Evolutionary conservation across 306 rosid genomes (phyloP), one percentile per base, ranked within the genome.

Genomic region (Malus fusca): DNA sequence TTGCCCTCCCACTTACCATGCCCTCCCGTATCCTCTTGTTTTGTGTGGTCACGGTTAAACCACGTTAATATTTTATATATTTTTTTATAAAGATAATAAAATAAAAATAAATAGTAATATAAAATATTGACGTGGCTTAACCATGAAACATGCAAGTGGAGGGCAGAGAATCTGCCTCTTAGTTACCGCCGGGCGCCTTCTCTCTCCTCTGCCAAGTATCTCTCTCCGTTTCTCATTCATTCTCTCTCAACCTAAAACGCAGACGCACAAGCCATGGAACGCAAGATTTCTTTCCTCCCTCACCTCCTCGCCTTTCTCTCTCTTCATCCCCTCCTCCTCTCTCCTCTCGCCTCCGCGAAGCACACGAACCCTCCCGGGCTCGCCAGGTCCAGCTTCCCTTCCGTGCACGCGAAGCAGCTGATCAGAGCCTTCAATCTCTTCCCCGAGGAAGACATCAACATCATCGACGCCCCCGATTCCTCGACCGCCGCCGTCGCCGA

Each of bases 351-450:
- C 53, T 70, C 87, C 62, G 80, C 79, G 61, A 73, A 66, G 35
- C 72, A 70, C 61, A 0, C 35, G 19, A 88, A 71, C 2, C 79
- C 79, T 55, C 63, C 71, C 18, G 70, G 63, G 4, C 64, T 79
- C 23, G 40, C 68, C 28, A 71, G 81, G 28, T 85, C 88, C 69
- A 76, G 82, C 66, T 83, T 82, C 71, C 88, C 88, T 0, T 66
- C 91, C 35, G 69, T 77, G 2, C 85, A 88, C 68, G 91, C 88
- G 6, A 68, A 84, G 80, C 76, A 86, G 77, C 85, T 93, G 7
- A 89, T 93, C 79, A 73, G 84, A 10, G 89, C 78, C 61, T 87
- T 93, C 58, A 93, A 93, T 68, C 85, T 93, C 66, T 93, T 91
- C 73, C 98, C 98, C 28, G 62, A 75, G 3, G 52, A 73, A 7